Conservation (phyloP, 768 basidiomycete genomes). For the Kwoniella sp. region DNA sequence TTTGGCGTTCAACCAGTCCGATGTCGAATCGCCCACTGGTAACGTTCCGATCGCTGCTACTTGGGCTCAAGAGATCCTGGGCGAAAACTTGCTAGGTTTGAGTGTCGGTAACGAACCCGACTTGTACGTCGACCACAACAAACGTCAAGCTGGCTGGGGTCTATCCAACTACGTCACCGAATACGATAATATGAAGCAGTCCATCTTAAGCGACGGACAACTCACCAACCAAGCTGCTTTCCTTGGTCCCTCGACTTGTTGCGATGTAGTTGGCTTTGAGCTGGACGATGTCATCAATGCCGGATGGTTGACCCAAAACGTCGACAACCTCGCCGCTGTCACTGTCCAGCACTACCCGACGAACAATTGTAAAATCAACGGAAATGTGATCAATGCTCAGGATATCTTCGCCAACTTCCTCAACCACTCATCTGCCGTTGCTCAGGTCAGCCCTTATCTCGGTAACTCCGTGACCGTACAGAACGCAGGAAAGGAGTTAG, state of each 20-base stretch:
- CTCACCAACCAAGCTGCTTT: constrained; percentile 61
- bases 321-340: constrained; percentile 45
- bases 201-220: constrained; percentile 39
- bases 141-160: constrained; percentile 46
- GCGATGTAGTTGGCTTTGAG: constrained; percentile 60
- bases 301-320: constrained; percentile 51
- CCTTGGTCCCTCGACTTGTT: constrained; percentile 68
- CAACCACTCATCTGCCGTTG: constrained; percentile 63
- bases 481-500: constrained; percentile 57
- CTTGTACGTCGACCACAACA: constrained; percentile 58
- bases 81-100: constrained; percentile 67
- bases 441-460: constrained; percentile 63
- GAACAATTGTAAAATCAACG: constrained; percentile 56
- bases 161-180: constrained; percentile 61
- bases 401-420: constrained; percentile 62
- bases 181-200: constrained; percentile 61
- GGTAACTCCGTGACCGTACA: constrained; percentile 59
- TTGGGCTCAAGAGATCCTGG: constrained; percentile 66
- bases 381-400: constrained; percentile 55
- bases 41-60: constrained; percentile 63
- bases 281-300: constrained; percentile 54
- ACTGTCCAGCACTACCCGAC: constrained; percentile 55
- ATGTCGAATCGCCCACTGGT: constrained; percentile 56
- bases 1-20: constrained; percentile 63
- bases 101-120: constrained; percentile 80